Base-by-base conservation (phyloP, 1,139 yeast genomes). In the Meyerozyma guilliermondii region DNA sequence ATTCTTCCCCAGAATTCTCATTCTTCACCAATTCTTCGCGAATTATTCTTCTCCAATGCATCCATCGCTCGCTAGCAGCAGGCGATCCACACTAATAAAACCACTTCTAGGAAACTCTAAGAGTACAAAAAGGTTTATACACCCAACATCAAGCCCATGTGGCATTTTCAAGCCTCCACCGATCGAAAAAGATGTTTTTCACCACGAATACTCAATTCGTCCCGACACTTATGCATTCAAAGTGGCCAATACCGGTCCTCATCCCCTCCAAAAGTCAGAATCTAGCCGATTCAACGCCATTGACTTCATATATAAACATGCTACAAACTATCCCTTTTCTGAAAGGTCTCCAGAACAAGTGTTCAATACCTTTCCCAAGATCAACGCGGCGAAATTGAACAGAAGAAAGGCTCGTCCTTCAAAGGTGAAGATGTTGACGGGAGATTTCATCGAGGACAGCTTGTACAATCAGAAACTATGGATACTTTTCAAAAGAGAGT, bases 371-470 rank as follows among this genome's bases (percentile, higher is more conserved):
- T 71, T 56, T 43, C 77, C 77, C 0, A 49, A 49, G 38, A 64
- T 68, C 2, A 80, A 67, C 35, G 69, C 80, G 9, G 65, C 66
- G 26, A 72, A 71, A 44, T 63, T 85, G 39, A 60, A 76, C 1
- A 66, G 72, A 40, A 58, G 70, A 29, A 65, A 63, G 38, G 54
- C 50, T 41, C 69, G 92, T 27, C 96, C 96, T 0, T 66, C 57
- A 30, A 71, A 76, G 35, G 78, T 80, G 3, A 82, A 85, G 55
- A 83, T 87, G 91, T 65, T 83, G 26, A 67, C 83, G 0, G 69
- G 87, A 13, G 95, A 87, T 54, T 88, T 85, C 60, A 87, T 87
- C 45, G 95, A 87, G 52, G 95, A 87, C 58, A 83, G 94, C 16
- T 65, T 87, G 52, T 87, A 87, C 58, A 85, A 88, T 59, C 89